Percentiles rank a stretch among this genome's conserved stretches.
phyloP scores from a whole-genome alignment of 192 early-diverging fungal species.

The Podila epicladia region DNA sequence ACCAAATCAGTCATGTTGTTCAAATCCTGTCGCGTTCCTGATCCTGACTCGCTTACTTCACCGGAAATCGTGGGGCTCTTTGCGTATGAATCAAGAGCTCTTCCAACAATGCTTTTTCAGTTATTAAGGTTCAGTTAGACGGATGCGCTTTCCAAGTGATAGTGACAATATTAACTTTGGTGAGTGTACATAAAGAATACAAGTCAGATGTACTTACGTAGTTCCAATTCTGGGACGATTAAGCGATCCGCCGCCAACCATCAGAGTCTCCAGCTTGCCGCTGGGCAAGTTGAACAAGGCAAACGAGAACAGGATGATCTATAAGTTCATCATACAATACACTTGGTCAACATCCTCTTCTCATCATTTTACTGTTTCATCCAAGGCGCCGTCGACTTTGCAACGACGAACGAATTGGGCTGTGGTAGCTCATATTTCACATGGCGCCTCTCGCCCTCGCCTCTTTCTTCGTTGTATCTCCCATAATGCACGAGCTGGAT shows the following conservation, averaged over 20 bases:
- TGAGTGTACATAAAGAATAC: not conserved
- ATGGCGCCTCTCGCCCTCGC: too few species aligned
- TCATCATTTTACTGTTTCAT: too few species aligned
- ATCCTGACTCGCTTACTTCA: conserved; percentile 22
- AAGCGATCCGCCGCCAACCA: conserved; percentile 55
- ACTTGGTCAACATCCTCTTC: too few species aligned
- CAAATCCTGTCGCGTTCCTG: conserved; percentile 14
- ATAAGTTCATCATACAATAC: not conserved
- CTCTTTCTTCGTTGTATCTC: not conserved
- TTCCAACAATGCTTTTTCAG: conserved; percentile 31
- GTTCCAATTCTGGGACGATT: conserved; percentile 50
- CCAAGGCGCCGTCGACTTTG: too few species aligned
- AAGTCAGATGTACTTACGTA: conserved; percentile 22
- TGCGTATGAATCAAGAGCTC: conserved; percentile 40
- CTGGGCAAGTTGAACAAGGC: conserved; percentile 79
- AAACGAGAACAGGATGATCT: conserved; percentile 89
- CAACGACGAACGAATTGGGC: too few species aligned
- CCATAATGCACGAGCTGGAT: too few species aligned
- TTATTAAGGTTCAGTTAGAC: not conserved
- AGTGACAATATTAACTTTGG: not conserved
- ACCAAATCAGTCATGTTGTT: conserved; percentile 50
- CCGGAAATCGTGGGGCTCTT: conserved; percentile 51
- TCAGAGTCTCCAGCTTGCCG: conserved; percentile 53
- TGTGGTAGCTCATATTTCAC: too few species aligned
- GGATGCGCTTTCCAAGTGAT: too few species aligned